These are phyloP conservation scores for Claviceps digitariae DNA, from an alignment of 2,329 filamentous ascomycete species.

Conservation along the genomic window DNA sequence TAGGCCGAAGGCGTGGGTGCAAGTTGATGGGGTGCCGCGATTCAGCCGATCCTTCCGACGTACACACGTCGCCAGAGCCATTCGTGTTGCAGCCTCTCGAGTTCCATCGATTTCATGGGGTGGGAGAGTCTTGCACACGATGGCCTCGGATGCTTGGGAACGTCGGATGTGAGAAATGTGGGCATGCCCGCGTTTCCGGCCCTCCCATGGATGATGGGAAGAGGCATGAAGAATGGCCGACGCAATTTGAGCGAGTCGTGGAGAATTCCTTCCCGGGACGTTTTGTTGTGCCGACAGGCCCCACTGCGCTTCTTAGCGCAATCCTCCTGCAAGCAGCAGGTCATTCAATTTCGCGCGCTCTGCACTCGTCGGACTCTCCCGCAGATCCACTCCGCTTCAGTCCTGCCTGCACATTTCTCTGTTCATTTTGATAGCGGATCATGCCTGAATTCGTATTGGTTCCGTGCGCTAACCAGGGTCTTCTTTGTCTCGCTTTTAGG, in stretches of 20 bases:
- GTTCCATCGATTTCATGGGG: too few species aligned
- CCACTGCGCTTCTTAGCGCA: background rate
- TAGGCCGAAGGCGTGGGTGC: background rate
- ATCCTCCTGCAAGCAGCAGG: background rate
- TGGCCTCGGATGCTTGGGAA: background rate
- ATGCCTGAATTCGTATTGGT: background rate
- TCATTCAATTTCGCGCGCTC: background rate
- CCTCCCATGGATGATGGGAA: too few species aligned
- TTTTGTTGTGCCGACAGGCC: background rate
- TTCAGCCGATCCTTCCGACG: constrained; percentile 13
- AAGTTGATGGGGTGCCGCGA: background rate
- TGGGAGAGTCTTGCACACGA: background rate
- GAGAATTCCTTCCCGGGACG: background rate
- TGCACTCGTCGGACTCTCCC: background rate
- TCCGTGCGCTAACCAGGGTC: constrained; percentile 13
- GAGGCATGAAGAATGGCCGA: background rate
- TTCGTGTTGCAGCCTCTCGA: background rate
- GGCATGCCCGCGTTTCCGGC: background rate
- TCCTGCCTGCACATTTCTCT: background rate
- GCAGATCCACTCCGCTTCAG: background rate
- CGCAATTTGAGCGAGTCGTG: background rate
- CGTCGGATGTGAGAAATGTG: background rate
- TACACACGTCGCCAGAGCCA: background rate
- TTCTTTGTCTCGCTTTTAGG: constrained; percentile 26
- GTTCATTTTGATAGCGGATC: background rate